These are phyloP conservation scores for Sutorius australiensis DNA, from an alignment of 768 basidiomycete species.

Conservation along the genomic window DNA sequence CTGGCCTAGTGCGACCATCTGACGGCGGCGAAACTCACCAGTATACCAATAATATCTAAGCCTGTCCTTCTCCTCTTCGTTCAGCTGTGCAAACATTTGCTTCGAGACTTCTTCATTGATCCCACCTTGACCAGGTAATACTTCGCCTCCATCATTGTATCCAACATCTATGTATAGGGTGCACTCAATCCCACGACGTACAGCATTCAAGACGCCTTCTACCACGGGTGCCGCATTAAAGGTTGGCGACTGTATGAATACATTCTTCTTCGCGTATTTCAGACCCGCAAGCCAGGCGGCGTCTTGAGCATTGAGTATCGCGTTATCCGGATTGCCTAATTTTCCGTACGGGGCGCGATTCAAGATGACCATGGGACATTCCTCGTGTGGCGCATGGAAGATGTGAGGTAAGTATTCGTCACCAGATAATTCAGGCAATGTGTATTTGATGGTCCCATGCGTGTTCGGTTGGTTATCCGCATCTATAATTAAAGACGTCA, in stretches of 20 bases:
- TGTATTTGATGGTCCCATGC: slow-evolving; percentile 26
- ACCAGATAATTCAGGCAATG: slow-evolving; percentile 22
- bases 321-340: slow-evolving; percentile 39
- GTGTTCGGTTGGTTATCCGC: slow-evolving; percentile 36
- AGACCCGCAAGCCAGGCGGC: slow-evolving; percentile 66
- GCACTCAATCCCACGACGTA: slow-evolving; percentile 56
- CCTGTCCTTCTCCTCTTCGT: slow-evolving; percentile 41
- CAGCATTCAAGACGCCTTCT: slow-evolving; percentile 55
- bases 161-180: slow-evolving; percentile 58
- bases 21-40: slow-evolving; percentile 12
- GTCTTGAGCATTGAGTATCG: slow-evolving; percentile 56
- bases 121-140: slow-evolving; percentile 64
- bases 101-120: slow-evolving; percentile 68
- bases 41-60: slow-evolving; percentile 57
- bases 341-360: slow-evolving; percentile 60
- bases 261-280: slow-evolving; percentile 51
- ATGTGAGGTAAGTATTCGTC: slow-evolving; percentile 61
- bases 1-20: neutral
- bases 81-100: slow-evolving; percentile 51
- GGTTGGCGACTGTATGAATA: slow-evolving; percentile 76
- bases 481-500: slow-evolving; percentile 23
- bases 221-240: slow-evolving; percentile 65
- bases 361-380: slow-evolving; percentile 63
- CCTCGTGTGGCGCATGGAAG: slow-evolving; percentile 52
- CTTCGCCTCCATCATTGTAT: slow-evolving; percentile 56